Percentiles rank a stretch among this genome's conserved stretches.
These are phyloP conservation scores for Epichloe brachyelytri DNA, from an alignment of 2,329 filamentous ascomycete species.

Conservation along the genomic window DNA sequence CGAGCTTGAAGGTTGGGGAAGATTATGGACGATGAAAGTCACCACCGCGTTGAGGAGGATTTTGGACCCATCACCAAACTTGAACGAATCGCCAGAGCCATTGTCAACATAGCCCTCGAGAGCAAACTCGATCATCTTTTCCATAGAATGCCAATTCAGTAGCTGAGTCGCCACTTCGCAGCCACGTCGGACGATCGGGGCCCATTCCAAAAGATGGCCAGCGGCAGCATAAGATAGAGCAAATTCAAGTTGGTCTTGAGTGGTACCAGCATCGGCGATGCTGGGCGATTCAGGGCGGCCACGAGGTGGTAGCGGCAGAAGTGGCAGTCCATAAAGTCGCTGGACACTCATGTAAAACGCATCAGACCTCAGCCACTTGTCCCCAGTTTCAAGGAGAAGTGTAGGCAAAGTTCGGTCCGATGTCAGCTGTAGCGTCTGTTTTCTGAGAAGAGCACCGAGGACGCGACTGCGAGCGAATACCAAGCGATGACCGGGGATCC, in stretches of 20 bases:
- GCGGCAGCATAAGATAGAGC: slow-evolving; percentile 53
- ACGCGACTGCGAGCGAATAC: slow-evolving; percentile 38
- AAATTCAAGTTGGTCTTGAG: slow-evolving; percentile 35
- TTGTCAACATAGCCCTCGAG: slow-evolving; percentile 26
- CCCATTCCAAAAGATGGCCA: slow-evolving; percentile 44
- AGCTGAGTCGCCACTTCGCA: slow-evolving; percentile 45
- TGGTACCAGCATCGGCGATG: slow-evolving; percentile 24
- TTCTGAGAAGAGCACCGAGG: slow-evolving; percentile 16
- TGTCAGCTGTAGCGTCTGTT: slow-evolving; percentile 18
- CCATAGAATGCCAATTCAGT: slow-evolving; percentile 50
- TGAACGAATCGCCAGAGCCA: slow-evolving; percentile 32
- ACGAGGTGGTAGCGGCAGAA: slow-evolving; percentile 26
- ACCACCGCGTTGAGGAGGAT: slow-evolving; percentile 41
- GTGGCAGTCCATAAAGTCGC: slow-evolving; percentile 41
- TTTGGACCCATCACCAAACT: slow-evolving; percentile 38
- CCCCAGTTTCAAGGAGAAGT: slow-evolving; percentile 32
- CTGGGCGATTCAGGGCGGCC: slow-evolving; percentile 16
- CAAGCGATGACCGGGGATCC: slow-evolving; percentile 41
- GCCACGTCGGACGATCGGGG: slow-evolving; percentile 41
- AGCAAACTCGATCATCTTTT: slow-evolving; percentile 46
- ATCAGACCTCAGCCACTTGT: slow-evolving; percentile 41
- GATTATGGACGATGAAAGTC: slow-evolving; percentile 46
- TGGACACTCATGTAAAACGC: slow-evolving; percentile 45
- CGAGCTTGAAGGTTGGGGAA: slow-evolving; percentile 49
- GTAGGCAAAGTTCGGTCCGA: slow-evolving; percentile 14